These are phyloP conservation scores for Auricularia auricula-judae DNA, from an alignment of 768 basidiomycete genomes.

Conservation along the genomic window DNA sequence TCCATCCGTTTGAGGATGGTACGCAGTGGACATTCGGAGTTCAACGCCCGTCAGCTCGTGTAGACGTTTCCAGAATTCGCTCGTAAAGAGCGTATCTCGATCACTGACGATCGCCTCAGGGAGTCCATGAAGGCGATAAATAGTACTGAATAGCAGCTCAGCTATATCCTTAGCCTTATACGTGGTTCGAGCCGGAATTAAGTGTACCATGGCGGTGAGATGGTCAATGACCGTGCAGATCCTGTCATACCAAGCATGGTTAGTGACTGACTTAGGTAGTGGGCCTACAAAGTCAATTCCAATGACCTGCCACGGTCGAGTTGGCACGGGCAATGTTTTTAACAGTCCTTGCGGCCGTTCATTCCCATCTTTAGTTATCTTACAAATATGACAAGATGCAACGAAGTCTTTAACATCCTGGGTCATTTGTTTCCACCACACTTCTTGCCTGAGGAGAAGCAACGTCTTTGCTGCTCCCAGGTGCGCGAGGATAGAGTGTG, in stretches of 20 bases:
- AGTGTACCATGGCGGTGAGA: constrained; percentile 14
- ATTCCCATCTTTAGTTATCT: constrained; percentile 15
- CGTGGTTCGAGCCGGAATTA: constrained; percentile 19
- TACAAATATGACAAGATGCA: no score
- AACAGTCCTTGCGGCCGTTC: constrained; percentile 16
- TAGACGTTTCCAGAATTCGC: constrained; percentile 16
- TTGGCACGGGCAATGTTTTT: constrained; percentile 13
- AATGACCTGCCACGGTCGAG: constrained; percentile 16
- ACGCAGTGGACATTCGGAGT: constrained; percentile 27
- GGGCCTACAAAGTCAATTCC: constrained; percentile 19
- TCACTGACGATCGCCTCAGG: constrained; percentile 30
- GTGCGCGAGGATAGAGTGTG: constrained; percentile 28
- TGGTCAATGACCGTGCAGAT: constrained; percentile 16
- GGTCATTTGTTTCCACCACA: no score
- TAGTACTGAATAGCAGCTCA: constrained; percentile 21
- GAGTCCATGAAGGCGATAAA: constrained; percentile 29
- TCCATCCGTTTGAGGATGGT: constrained; percentile 34
- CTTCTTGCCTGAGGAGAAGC: no score
- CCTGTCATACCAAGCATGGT: constrained; percentile 1
- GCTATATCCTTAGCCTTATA: constrained; percentile 25
- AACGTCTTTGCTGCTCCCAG: constrained; percentile 9
- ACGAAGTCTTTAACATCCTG: no score
- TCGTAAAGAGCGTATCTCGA: constrained; percentile 30
- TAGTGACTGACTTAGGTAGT: constrained; percentile 14
- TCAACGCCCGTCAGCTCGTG: neutral